phyloP scores from a whole-genome alignment of 441 rosid species.

The Eruca vesicaria region DNA sequence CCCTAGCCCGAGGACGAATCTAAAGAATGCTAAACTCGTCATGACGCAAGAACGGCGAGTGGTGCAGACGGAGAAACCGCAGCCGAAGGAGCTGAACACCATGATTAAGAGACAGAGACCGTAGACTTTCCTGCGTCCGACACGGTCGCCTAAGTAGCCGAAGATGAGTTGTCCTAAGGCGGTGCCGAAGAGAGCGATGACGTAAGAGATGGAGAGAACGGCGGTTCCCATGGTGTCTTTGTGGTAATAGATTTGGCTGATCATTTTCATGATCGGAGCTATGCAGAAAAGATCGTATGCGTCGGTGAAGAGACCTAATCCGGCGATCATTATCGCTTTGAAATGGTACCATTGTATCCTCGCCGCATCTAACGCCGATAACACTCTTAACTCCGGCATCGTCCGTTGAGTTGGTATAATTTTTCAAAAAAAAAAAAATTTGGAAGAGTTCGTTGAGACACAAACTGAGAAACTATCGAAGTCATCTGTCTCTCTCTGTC shows the following conservation, averaged over 20 bases:
- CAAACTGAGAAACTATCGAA: constrained; percentile 5
- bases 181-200: constrained; percentile 55
- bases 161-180: constrained; percentile 59
- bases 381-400: constrained; percentile 49
- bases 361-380: constrained; percentile 65
- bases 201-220: constrained; percentile 37
- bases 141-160: constrained; percentile 62
- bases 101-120: constrained; percentile 59
- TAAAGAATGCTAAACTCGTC: constrained; percentile 45
- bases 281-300: constrained; percentile 82
- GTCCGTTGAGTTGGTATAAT: background rate
- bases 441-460: background rate
- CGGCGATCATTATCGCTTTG: constrained; percentile 81
- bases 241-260: constrained; percentile 57
- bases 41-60: constrained; percentile 44
- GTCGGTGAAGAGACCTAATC: constrained; percentile 85
- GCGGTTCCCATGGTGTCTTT: background rate
- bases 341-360: constrained; percentile 69
- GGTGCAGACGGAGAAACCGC: constrained; percentile 68
- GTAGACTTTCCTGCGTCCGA: constrained; percentile 63
- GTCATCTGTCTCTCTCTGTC: constrained; percentile 13
- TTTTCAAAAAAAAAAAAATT: too few relatives aligned
- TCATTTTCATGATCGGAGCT: constrained; percentile 52
- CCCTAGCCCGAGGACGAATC: constrained; percentile 58
- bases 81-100: constrained; percentile 56